These are phyloP conservation scores for Diaporthe sp. DNA, from an alignment of 2,329 filamentous ascomycete genomes.

Conservation along the genomic window DNA sequence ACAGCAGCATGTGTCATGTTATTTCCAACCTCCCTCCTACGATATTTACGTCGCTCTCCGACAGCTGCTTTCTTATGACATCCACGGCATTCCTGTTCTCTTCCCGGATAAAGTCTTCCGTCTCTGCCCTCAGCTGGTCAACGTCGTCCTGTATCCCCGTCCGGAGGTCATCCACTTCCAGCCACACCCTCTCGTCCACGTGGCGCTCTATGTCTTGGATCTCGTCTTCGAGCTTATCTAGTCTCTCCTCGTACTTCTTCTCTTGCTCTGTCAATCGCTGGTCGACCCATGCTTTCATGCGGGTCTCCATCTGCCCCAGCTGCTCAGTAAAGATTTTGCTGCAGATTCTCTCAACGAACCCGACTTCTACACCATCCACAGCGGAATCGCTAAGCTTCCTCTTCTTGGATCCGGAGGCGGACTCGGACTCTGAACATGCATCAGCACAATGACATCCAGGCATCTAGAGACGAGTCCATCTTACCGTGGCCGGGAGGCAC, in stretches of 20 bases:
- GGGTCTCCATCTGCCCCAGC: constrained; percentile 4
- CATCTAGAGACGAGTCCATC: background rate
- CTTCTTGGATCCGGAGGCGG: background rate
- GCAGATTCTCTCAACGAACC: background rate
- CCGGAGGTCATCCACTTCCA: constrained; percentile 20
- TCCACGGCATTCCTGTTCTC: constrained; percentile 5
- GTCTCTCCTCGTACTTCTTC: constrained; percentile 2
- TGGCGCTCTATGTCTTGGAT: background rate
- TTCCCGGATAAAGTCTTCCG: background rate
- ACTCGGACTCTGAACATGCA: background rate
- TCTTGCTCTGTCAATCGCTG: constrained; percentile 5
- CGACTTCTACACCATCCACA: background rate
- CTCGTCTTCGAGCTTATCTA: constrained; percentile 11
- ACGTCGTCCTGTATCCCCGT: constrained; percentile 10
- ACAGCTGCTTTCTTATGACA: constrained; percentile 6
- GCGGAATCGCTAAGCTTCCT: background rate
- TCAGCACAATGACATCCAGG: background rate
- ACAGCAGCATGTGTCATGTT: constrained; percentile 3
- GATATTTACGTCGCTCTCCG: constrained; percentile 17
- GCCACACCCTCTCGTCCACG: constrained; percentile 10
- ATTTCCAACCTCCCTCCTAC: constrained; percentile 8
- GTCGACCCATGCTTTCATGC: constrained; percentile 12
- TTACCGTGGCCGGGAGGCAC: background rate
- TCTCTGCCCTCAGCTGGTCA: constrained; percentile 6
- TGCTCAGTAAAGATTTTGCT: constrained; percentile 5